Base-by-base conservation (phyloP, 2,329 filamentous ascomycete species). In the Didymosphaeria variabile region DNA sequence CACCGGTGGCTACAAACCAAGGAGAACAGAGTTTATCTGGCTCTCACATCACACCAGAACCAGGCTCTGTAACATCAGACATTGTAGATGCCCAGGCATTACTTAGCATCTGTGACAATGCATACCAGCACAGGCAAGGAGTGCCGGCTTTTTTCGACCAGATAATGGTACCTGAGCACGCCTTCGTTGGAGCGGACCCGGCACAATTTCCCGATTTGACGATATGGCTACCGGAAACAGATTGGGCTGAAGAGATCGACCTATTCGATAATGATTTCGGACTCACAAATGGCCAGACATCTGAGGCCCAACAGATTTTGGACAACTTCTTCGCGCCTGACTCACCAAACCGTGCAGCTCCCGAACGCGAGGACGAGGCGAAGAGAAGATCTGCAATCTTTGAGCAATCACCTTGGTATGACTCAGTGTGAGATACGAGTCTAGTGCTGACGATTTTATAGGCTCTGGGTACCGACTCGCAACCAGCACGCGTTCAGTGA, bases 401-500 rank as follows among this genome's bases (percentile, higher is more conserved):
- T n/a, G n/a, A n/a, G n/a, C n/a, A n/a, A n/a, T n/a, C n/a, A n/a
- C n/a, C n/a, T n/a, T n/a, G n/a, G n/a, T n/a, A n/a, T n/a, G n/a
- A n/a, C n/a, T n/a, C n/a, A n/a, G n/a, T n/a, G n/a, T n/a, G n/a
- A n/a, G n/a, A n/a, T n/a, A n/a, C 17, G 58, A 8, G 29, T 5
- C 17, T 23, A 15, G 17, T 51, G 12, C 36, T 52, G 4, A 36
- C 13, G 47, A 26, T 64, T 59, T 2, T 58, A 40, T 19, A 72
- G 70, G 71, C 63, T 72, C 1, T 75, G 70, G 71, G 59, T 67
- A 9, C 73, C 74, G 1, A 66, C 69, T 32, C 64, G 64, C 1
- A 72, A 72, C n/a, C 69, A 72, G 13, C 62, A 72, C 45, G 69
- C 72, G 8, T 75, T 75, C 44, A 72, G 68, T 44, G 71, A 74